A percentile compares a stretch with the other conserved stretches of the same genome.
Evolutionary conservation across 1,284 basidiomycete genomes (phyloP).

Genomic region (Polyporus tsugae): DNA sequence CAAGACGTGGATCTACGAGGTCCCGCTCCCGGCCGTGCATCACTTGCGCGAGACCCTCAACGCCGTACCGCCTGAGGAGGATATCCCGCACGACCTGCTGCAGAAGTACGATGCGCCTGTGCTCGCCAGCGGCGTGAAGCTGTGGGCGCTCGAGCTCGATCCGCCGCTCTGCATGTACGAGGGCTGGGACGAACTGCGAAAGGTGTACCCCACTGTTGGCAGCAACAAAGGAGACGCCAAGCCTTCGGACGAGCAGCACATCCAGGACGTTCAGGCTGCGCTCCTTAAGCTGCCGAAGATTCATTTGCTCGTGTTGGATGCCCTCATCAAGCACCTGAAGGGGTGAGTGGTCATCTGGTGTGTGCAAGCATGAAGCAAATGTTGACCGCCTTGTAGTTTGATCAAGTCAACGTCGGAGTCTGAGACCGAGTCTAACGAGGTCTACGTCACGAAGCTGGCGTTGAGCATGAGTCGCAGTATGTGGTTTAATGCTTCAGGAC

Average conservation of each 20-base stretch:
- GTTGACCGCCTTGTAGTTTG: slow-evolving; percentile 53
- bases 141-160: slow-evolving; percentile 89
- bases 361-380: neutral
- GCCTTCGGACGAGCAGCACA: slow-evolving; percentile 60
- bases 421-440: slow-evolving; percentile 68
- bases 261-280: slow-evolving; percentile 74
- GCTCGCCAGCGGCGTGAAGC: slow-evolving; percentile 83
- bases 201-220: slow-evolving; percentile 75
- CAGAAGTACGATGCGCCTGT: slow-evolving; percentile 86
- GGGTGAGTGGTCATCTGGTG: slow-evolving; percentile 53
- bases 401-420: slow-evolving; percentile 63
- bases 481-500: slow-evolving; percentile 39
- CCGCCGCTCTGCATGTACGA: slow-evolving; percentile 86
- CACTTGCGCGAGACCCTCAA: slow-evolving; percentile 87
- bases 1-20: slow-evolving; percentile 93
- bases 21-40: slow-evolving; percentile 84
- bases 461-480: slow-evolving; percentile 86
- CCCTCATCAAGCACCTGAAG: slow-evolving; percentile 81
- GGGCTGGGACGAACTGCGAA: slow-evolving; percentile 89
- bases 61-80: slow-evolving; percentile 68
- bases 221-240: slow-evolving; percentile 59
- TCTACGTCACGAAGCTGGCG: slow-evolving; percentile 88
- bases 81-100: slow-evolving; percentile 72
- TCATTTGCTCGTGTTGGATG: slow-evolving; percentile 86
- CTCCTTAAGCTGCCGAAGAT: slow-evolving; percentile 81